phyloP scores from a whole-genome alignment of 208 protist species.

The Trypanosoma brucei region DNA sequence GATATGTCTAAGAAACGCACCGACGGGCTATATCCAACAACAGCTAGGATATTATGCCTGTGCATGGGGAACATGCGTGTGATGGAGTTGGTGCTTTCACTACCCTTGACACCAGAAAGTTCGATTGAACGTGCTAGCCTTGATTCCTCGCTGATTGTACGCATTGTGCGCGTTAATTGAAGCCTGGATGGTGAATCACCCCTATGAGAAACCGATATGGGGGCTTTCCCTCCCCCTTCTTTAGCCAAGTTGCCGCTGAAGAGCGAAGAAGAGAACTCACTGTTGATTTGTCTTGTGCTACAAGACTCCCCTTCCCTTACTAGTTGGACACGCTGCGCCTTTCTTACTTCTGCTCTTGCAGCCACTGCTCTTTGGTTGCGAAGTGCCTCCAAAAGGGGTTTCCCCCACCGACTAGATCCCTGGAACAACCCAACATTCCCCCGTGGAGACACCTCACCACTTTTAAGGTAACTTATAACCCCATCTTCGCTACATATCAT shows the following conservation, averaged over 20 bases:
- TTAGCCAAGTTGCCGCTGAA: background rate
- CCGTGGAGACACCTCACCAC: conserved; percentile 11
- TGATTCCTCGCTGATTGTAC: conserved; percentile 8
- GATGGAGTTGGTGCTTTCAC: conserved; percentile 25
- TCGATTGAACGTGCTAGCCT: background rate
- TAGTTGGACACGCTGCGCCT: background rate
- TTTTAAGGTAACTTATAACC: conserved; percentile 24
- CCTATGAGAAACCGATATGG: background rate
- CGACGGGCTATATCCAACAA: conserved; percentile 33
- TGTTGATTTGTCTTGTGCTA: background rate
- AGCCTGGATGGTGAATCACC: conserved; percentile 5
- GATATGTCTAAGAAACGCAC: conserved; percentile 34
- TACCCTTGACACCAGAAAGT: background rate
- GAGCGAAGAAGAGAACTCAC: background rate
- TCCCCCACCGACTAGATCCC: background rate
- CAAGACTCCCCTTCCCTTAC: background rate
- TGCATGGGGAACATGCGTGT: conserved; percentile 30
- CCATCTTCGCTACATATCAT: conserved; percentile 31
- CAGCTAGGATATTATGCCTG: conserved; percentile 25
- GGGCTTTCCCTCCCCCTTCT: background rate
- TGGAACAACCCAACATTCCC: background rate
- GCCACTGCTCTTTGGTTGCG: background rate
- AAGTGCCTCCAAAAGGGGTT: conserved; percentile 9
- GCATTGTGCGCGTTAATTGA: conserved; percentile 10
- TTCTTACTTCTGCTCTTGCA: background rate